phyloP scores from a whole-genome alignment of 495 filamentous ascomycete species.

The Lophium mytilinum region DNA sequence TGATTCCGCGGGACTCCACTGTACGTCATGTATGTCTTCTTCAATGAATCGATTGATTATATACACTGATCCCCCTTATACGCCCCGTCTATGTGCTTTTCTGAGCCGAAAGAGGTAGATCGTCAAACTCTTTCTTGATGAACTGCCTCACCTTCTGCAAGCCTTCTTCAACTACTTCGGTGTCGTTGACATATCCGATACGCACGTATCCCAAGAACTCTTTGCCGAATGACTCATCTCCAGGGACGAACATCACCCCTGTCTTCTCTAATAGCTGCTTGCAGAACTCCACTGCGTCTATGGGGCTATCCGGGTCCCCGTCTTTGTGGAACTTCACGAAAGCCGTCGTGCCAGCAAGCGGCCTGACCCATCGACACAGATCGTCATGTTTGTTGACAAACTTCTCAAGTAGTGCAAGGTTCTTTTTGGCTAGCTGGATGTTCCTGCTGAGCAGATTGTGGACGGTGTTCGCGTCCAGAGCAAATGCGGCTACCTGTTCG shows the following conservation, averaged over 20 bases:
- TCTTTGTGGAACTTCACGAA: slow-evolving; percentile 61
- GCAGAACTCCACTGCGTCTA: slow-evolving; percentile 69
- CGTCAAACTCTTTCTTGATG: slow-evolving; percentile 51
- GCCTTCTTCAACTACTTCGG: slow-evolving; percentile 58
- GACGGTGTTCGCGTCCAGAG: slow-evolving; percentile 56
- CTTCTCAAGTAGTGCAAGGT: slow-evolving; percentile 56
- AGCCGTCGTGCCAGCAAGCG: slow-evolving; percentile 75
- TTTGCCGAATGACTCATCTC: slow-evolving; percentile 64
- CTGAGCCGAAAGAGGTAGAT: slow-evolving; percentile 29
- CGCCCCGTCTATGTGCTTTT: too few species aligned
- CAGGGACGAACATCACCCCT: slow-evolving; percentile 76
- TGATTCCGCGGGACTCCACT: too few species aligned
- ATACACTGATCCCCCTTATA: too few species aligned
- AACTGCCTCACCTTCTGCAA: slow-evolving; percentile 55
- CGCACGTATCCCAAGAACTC: slow-evolving; percentile 75
- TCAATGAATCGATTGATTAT: too few species aligned
- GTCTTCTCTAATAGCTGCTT: slow-evolving; percentile 57
- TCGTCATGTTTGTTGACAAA: slow-evolving; percentile 59
- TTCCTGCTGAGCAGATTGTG: slow-evolving; percentile 62
- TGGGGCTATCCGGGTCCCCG: slow-evolving; percentile 42
- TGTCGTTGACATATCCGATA: slow-evolving; percentile 71
- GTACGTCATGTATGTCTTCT: too few species aligned
- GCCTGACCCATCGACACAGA: slow-evolving; percentile 64
- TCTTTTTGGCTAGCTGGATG: slow-evolving; percentile 59
- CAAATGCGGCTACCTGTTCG: slow-evolving; percentile 69